Base-by-base conservation (phyloP, 441 rosid genomes). In the Monsonia emarginata region DNA sequence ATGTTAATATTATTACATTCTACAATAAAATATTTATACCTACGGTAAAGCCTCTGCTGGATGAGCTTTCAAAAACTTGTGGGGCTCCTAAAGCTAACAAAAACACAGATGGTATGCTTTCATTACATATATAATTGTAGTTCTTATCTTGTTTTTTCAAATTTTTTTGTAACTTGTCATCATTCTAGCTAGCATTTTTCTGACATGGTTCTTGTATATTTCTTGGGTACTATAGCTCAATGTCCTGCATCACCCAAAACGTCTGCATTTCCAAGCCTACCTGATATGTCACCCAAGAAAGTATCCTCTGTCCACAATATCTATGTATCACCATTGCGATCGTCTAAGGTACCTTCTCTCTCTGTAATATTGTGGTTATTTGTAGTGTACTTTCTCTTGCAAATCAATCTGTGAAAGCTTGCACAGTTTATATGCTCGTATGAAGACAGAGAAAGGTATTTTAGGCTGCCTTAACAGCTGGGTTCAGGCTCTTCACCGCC, bases 271-370 rank as follows among this genome's bases (percentile, higher is more conserved):
- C 96, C 96, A 46, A 86, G 72, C 76, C 89, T 94, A 42, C 99
- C 99, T 30, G 96, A 94, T 73, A 91, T 94, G 99, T 94, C 99
- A 16, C 97, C 99, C 0, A 91, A 84, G 80, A 94, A 94, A 85
- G 91, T 91, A 46, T 94, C 96, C 36, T 84, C 99, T 25, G 78
- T 79, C 54, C 97, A 85, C 76, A 94, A 94, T 72, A 89, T 94
- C 40, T 94, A 91, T 60, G 99, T 94, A 61, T 91, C 99, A 71
- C 99, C 99, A 5, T 80, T 91, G 79, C 83, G 99, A 24, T 82
- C 90, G 31, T 87, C 98, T 66, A 94, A 94, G 97, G 98, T 94
- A 81, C 65, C 22, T 67, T 14, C 25, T 77, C 59, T 21, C 60
- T 50, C 44, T 58, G n/a, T 57, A 50, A 14, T 16, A 14, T 44